phyloP scores from a whole-genome alignment of 495 filamentous ascomycete species.

The Hypoxylon fragiforme region DNA sequence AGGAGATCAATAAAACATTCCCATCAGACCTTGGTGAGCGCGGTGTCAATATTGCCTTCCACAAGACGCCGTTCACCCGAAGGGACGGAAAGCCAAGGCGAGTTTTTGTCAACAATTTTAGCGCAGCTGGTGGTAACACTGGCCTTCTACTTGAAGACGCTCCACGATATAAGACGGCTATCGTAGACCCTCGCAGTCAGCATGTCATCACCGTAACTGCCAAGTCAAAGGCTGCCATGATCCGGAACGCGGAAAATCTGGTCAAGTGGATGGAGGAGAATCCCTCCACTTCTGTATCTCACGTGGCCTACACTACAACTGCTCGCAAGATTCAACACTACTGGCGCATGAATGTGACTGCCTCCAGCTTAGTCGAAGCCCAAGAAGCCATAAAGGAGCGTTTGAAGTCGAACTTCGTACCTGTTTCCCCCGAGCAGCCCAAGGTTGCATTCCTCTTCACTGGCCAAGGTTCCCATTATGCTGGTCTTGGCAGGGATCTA shows the following conservation, averaged over 20 bases:
- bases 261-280: slow-evolving; percentile 58
- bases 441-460: slow-evolving; percentile 71
- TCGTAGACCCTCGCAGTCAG: slow-evolving; percentile 51
- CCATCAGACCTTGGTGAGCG: slow-evolving; percentile 73
- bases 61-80: slow-evolving; percentile 63
- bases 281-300: slow-evolving; percentile 53
- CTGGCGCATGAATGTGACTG: slow-evolving; percentile 67
- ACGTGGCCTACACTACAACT: slow-evolving; percentile 79
- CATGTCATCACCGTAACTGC: slow-evolving; percentile 63
- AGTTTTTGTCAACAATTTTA: slow-evolving; percentile 72
- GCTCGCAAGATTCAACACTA: slow-evolving; percentile 83
- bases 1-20: slow-evolving; percentile 76
- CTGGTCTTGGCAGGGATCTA: slow-evolving; percentile 71
- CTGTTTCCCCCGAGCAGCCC: slow-evolving; percentile 52
- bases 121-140: slow-evolving; percentile 70
- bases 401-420: slow-evolving; percentile 51
- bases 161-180: slow-evolving; percentile 35
- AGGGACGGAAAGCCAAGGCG: slow-evolving; percentile 61
- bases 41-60: slow-evolving; percentile 67
- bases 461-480: slow-evolving; percentile 69
- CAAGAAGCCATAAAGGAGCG: slow-evolving; percentile 46
- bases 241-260: slow-evolving; percentile 54
- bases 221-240: slow-evolving; percentile 60
- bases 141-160: slow-evolving; percentile 65
- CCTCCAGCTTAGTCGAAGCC: slow-evolving; percentile 51